Percentiles rank a stretch among this genome's conserved stretches.
Conservation (phyloP, 345 rosid genomes). For the Melaleuca alternifolia region DNA sequence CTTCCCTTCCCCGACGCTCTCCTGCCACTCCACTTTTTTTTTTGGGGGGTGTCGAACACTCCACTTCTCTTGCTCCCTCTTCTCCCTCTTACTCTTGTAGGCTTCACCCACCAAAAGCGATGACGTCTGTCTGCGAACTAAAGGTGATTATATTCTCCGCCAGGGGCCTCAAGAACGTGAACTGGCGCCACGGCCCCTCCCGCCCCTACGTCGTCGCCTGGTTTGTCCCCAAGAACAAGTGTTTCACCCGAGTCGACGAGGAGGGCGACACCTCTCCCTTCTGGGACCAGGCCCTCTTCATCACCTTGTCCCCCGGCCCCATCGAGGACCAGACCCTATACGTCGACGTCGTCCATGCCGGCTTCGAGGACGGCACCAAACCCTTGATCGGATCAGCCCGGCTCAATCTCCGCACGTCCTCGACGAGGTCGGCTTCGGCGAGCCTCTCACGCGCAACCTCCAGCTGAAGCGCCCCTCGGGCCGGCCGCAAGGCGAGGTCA, state of each 20-base stretch:
- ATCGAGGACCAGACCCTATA: constrained; percentile 27
- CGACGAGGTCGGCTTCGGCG: constrained; percentile 44
- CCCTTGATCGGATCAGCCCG: constrained; percentile 65
- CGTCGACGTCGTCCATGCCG: constrained; percentile 66
- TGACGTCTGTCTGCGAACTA: too few relatives aligned
- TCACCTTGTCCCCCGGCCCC: constrained; percentile 26
- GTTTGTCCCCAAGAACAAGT: constrained; percentile 38
- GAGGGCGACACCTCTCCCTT: constrained; percentile 55
- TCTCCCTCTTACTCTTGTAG: too few relatives aligned
- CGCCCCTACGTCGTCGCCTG: constrained; percentile 62
- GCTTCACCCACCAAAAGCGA: too few relatives aligned
- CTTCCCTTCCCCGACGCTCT: too few relatives aligned
- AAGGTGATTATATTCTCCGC: constrained; percentile 50
- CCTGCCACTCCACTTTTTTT: too few relatives aligned
- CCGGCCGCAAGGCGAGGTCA: constrained; percentile 71
- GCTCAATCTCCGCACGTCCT: constrained; percentile 43
- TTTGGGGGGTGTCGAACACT: too few relatives aligned
- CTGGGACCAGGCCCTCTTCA: constrained; percentile 44
- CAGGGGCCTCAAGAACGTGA: constrained; percentile 63
- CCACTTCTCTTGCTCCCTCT: too few relatives aligned
- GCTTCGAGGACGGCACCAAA: constrained; percentile 51
- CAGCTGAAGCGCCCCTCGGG: constrained; percentile 79
- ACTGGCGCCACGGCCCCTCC: constrained; percentile 66
- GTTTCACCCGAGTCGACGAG: constrained; percentile 47
- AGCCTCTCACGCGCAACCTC: constrained; percentile 18